These are phyloP conservation scores for Dissophora globulifera DNA, from an alignment of 192 early-diverging fungal species.

Conservation along the genomic window DNA sequence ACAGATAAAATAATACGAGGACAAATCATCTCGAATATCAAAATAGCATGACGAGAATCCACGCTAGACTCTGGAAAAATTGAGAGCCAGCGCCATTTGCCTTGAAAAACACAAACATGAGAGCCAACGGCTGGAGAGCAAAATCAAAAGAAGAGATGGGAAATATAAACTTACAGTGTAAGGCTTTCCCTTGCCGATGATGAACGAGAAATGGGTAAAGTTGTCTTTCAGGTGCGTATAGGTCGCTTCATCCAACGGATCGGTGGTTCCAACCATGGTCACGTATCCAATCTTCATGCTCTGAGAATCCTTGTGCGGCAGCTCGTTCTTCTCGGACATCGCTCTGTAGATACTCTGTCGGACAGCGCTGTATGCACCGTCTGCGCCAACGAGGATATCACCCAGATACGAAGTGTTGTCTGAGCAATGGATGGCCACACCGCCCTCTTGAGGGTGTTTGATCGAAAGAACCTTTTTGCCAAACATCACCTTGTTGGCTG, in stretches of 20 bases:
- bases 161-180: constrained; percentile 29
- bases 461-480: constrained; percentile 32
- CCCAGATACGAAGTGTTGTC: constrained; percentile 32
- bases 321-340: constrained; percentile 3
- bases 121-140: too few relatives aligned
- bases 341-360: constrained; percentile 17
- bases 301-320: constrained; percentile 19
- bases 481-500: constrained; percentile 16
- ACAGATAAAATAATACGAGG: too few relatives aligned
- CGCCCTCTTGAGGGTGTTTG: constrained; percentile 20
- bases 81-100: too few relatives aligned
- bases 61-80: too few relatives aligned
- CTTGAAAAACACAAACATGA: too few relatives aligned
- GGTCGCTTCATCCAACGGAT: constrained; percentile 17
- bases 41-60: too few relatives aligned
- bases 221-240: constrained; percentile 21
- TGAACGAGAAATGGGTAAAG: constrained; percentile 24
- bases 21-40: too few relatives aligned
- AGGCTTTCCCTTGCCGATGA: constrained; percentile 36
- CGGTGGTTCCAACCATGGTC: constrained; percentile 42
- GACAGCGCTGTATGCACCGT: constrained; percentile 37
- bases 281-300: constrained; percentile 28
- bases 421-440: constrained; percentile 21
- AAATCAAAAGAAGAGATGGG: background rate
- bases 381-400: constrained; percentile 43